Conservation (phyloP, 2,329 filamentous ascomycete genomes). For the Xylaria sp. region DNA sequence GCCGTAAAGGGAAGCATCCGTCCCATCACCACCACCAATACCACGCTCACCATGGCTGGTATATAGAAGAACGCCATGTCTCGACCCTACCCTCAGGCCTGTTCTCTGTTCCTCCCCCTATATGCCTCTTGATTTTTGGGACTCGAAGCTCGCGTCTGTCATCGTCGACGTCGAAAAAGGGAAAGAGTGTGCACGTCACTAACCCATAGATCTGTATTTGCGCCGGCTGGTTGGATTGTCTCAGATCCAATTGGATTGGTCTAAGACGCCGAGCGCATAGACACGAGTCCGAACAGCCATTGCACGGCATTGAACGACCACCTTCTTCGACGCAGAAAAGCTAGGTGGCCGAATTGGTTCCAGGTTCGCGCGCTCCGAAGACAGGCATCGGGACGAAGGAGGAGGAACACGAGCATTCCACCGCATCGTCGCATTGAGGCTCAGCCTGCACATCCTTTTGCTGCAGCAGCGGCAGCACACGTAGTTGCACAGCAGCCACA, state of each 20-base stretch:
- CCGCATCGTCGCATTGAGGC: neutral
- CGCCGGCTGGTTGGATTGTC: conserved; percentile 8
- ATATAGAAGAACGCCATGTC: conserved; percentile 55
- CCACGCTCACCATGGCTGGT: conserved; percentile 25
- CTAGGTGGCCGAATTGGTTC: neutral
- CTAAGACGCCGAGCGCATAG: neutral
- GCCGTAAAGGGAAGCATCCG: conserved; percentile 11
- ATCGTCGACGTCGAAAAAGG: neutral
- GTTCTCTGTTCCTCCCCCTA: neutral
- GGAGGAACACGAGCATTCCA: conserved; percentile 1
- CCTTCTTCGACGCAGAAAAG: neutral
- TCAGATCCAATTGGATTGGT: conserved; percentile 8
- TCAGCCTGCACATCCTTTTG: no score
- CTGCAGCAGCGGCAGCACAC: neutral
- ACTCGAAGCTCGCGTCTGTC: neutral
- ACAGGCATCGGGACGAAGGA: conserved; percentile 12
- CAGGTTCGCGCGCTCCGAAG: neutral
- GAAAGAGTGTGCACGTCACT: conserved; percentile 11
- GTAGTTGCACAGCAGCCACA: neutral
- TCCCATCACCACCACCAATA: conserved; percentile 27
- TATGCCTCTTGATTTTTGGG: conserved; percentile 21
- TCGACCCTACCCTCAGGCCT: conserved; percentile 39
- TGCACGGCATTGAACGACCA: conserved; percentile 15
- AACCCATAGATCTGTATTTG: neutral
- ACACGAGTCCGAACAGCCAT: neutral